Percentiles rank a stretch among this genome's conserved stretches.
These are phyloP conservation scores for Paramecium primaurelia DNA, from an alignment of 73 alveolate genomes.

Conservation along the genomic window DNA sequence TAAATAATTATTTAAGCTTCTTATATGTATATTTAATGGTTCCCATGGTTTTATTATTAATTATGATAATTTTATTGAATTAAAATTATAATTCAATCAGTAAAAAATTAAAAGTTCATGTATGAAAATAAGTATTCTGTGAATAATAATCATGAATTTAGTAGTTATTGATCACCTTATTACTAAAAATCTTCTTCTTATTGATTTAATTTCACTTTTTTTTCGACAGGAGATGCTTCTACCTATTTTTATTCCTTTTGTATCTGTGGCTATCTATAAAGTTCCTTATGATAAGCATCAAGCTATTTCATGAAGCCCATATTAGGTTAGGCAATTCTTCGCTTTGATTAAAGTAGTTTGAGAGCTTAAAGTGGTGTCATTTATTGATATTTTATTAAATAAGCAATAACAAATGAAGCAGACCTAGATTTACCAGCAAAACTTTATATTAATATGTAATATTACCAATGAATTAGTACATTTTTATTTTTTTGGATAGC, in stretches of 20 bases:
- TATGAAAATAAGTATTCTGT: neutral
- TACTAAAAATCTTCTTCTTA: neutral
- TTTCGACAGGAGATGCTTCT: neutral
- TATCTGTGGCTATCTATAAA: constrained; percentile 15
- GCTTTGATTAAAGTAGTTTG: neutral
- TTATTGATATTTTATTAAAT: neutral
- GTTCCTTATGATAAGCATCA: constrained; percentile 13
- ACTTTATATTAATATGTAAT: neutral
- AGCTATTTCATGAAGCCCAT: neutral
- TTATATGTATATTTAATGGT: neutral
- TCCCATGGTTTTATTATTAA: neutral
- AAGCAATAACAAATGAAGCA: constrained; percentile 31
- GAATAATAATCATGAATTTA: neutral
- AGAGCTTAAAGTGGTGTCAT: neutral
- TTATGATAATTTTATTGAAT: neutral
- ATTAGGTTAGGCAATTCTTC: constrained; percentile 27
- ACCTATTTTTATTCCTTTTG: neutral
- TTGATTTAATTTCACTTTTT: neutral
- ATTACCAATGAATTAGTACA: constrained; percentile 14
- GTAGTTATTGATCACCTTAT: neutral
- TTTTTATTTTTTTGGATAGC: neutral
- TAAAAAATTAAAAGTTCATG: neutral
- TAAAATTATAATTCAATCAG: neutral
- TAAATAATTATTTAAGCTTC: too few relatives aligned
- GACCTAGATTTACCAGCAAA: constrained; percentile 44